Base-by-base conservation (phyloP, 352 stramenopile genomes). In the Phytophthora pisi region DNA sequence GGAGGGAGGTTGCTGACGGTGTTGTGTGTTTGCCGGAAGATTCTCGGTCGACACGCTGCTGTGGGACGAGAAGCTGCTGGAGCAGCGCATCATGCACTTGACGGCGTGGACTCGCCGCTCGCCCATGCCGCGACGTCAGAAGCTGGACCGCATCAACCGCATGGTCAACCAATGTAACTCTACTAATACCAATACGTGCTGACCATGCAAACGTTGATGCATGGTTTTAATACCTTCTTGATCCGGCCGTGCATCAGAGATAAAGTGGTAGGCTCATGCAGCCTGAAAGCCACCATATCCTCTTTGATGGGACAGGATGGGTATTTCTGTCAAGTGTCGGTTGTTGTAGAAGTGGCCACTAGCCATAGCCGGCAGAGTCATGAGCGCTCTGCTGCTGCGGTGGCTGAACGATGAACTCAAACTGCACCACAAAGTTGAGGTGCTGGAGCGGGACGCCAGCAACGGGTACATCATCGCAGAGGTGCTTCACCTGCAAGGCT, bases 1-100 rank as follows among this genome's bases (percentile, higher is more conserved):
- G 42, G 20, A 5, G 16, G n/a, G n/a, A 23, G 26, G 13, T 56
- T 50, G 20, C 5, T 64, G 36, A 42, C 24, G 20, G 16, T 46
- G 2, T 16, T 2, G 46, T 68, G 15, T 55, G n/a, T 38, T 38
- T 38, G 9, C 31, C 11, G 11, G 3, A 2, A 93, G 85, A 0
- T 90, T 91, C 60, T 91, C 82, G 24, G 63, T 90, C 46, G 85
- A 93, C 56, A 93, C 85, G 23, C 57, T 91, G 57, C 57, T 91
- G 49, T 93, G 85, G 85, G 72, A 71, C 50, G 82, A 91, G 26
- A 75, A 83, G 47, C 71, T 89, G 24, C 70, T 93, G 15, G 85
- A 91, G 54, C 61, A 88, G 42, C 81, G 85, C 13, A 75, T 93
- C 23, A 68, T 87, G 67, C 58, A 90, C 51, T 52, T 93, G 28